Conservation (phyloP, 208 protist genomes). For the Trypanosoma platydactyli region DNA sequence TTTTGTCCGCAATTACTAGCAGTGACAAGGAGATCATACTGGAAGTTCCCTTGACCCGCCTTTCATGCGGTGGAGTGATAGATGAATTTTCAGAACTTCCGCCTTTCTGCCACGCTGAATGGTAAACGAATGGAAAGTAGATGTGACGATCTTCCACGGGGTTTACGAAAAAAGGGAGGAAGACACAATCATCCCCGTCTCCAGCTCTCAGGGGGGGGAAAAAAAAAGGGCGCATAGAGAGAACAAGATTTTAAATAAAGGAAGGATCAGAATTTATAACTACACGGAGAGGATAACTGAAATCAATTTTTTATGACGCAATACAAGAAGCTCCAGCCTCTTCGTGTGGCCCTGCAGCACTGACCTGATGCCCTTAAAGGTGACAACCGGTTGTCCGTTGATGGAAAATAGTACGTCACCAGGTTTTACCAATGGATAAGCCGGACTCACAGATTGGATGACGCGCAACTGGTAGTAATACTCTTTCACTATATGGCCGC, state of each 20-base stretch:
- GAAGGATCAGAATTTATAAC: slow-evolving; percentile 2
- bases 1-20: no score
- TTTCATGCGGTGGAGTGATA: no score
- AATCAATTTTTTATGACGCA: slow-evolving; percentile 11
- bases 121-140: no score
- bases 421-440: slow-evolving; percentile 10
- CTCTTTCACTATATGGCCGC: slow-evolving; percentile 1
- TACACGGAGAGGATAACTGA: slow-evolving; percentile 13
- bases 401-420: slow-evolving; percentile 17
- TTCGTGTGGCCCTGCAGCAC: slow-evolving; percentile 1
- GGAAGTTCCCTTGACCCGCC: no score
- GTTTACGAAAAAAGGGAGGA: no score
- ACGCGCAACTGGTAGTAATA: slow-evolving; percentile 23
- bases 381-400: slow-evolving; percentile 16
- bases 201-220: no score
- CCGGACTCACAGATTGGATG: slow-evolving; percentile 11
- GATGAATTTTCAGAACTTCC: no score
- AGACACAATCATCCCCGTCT: no score
- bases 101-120: no score
- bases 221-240: slow-evolving; percentile 1
- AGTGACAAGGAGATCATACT: no score
- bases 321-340: slow-evolving; percentile 14
- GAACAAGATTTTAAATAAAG: slow-evolving; percentile 5
- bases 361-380: slow-evolving; percentile 1
- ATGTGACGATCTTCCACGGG: no score